A percentile compares a stretch with the other conserved stretches of the same genome.
Evolutionary conservation across 495 filamentous ascomycete genomes (phyloP).

Genomic region (Hypoxylon crocopeplum): DNA sequence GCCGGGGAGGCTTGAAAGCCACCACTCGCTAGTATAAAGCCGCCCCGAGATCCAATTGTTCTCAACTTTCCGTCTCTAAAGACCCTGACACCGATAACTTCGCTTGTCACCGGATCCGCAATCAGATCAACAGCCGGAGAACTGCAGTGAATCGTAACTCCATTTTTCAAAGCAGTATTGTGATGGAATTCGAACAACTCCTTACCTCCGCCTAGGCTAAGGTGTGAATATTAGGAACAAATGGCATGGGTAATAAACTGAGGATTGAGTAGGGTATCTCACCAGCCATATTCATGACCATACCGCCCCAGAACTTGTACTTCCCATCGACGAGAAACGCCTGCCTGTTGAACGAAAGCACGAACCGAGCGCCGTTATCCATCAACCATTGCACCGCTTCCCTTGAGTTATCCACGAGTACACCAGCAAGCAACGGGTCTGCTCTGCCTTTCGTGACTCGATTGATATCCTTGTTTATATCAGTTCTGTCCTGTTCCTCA

Average conservation of each 20-base stretch:
- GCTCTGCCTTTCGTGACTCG: constrained; percentile 57
- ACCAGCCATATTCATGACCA: constrained; percentile 62
- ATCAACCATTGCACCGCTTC: constrained; percentile 62
- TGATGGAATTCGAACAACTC: constrained; percentile 59
- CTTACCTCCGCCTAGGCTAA: constrained; percentile 50
- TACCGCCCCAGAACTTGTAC: constrained; percentile 68
- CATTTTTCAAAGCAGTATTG: constrained; percentile 47
- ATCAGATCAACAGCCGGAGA: constrained; percentile 52
- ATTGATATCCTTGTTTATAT: constrained; percentile 50
- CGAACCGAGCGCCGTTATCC: constrained; percentile 58
- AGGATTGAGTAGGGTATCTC: constrained; percentile 30
- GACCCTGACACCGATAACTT: constrained; percentile 47
- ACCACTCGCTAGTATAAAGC: constrained; percentile 63
- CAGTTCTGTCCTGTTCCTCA: background rate
- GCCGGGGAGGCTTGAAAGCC: constrained; percentile 66
- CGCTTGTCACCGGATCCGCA: constrained; percentile 44
- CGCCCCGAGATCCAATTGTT: constrained; percentile 45
- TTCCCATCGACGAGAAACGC: constrained; percentile 62
- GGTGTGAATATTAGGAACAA: background rate
- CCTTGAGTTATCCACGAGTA: constrained; percentile 56
- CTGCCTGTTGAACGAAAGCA: constrained; percentile 67
- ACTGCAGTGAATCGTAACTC: constrained; percentile 52
- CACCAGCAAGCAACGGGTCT: constrained; percentile 50
- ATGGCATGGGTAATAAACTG: background rate
- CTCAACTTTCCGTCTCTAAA: constrained; percentile 34